Evolutionary conservation across 495 filamentous ascomycete genomes (phyloP), one percentile per base, ranked within the genome.

Genomic region (Neurospora discreta): DNA sequence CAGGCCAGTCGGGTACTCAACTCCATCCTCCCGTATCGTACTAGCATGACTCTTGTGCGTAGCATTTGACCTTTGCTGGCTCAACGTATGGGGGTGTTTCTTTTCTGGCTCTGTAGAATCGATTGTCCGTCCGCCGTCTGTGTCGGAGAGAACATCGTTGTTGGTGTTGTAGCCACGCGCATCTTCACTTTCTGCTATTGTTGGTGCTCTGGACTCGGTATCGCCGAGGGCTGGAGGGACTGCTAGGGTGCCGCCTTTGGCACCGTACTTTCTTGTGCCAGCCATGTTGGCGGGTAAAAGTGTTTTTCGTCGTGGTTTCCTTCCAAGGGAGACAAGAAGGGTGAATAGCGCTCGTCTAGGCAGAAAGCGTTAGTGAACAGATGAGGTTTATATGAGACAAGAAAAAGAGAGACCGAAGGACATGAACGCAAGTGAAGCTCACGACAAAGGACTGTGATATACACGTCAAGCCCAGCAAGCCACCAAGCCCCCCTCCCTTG

Each of bases 1-100:
- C 60, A 81, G 10, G 52, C 85, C 86, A 4, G 78, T 78, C 3
- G 86, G 85, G 76, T 87, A 87, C 68, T 84, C 82, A 39, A 76
- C 75, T 40, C 82, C 83, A 72, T 85, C 83, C 39, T 82, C 80
- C 18, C 81, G 77, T 3, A 79, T 82, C 18, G 71, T 72, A 2
- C 71, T 73, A 0, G 69, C 58, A 15, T 33, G 52, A 18, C 52
- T 65, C 52, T 65, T 65, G 13, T 65, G 52, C 6, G 52, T 65
- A 9, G 52, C 26, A 65, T 65, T 65, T 7, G 52, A 65, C 23
- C 33, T 65, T 15, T 33, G 23, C 26, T 18, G 52, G 13, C 23
- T 36, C 52, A 65, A 65, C 26, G 23, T 26, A 65, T 65, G 23
- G 15, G 23, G 3, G 0, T 18, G 52, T 33, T 65, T 15, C 7